A percentile compares a stretch with the other conserved stretches of the same genome.
Evolutionary conservation across 805 yeast genomes (phyloP).

Genomic region (Candida yuanshanica): DNA sequence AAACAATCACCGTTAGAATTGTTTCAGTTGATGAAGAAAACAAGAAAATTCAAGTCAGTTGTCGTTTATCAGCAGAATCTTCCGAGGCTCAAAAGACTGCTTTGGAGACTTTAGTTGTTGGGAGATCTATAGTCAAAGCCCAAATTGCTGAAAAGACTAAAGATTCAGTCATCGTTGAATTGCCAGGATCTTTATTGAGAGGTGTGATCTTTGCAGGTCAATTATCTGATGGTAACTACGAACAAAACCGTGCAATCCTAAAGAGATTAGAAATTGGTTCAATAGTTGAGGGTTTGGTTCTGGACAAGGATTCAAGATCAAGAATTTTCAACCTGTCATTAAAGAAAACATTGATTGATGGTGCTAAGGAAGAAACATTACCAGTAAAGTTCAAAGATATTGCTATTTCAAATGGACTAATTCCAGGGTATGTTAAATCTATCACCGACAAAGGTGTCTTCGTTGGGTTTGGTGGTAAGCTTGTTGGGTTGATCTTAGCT

Average conservation of each 20-base stretch:
- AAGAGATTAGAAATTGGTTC: slow-evolving; percentile 64
- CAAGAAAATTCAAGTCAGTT: slow-evolving; percentile 61
- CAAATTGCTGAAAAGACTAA: slow-evolving; percentile 68
- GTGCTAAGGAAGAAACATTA: slow-evolving; percentile 45
- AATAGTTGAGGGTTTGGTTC: slow-evolving; percentile 49
- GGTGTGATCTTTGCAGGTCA: slow-evolving; percentile 76
- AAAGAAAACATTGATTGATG: slow-evolving; percentile 62
- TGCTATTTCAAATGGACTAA: slow-evolving; percentile 35
- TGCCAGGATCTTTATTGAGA: slow-evolving; percentile 40
- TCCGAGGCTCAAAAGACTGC: slow-evolving; percentile 39
- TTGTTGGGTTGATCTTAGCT: slow-evolving; percentile 80
- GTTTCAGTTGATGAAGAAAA: slow-evolving; percentile 48
- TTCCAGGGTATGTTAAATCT: slow-evolving; percentile 74
- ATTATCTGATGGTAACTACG: slow-evolving; percentile 68
- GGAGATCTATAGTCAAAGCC: slow-evolving; percentile 55
- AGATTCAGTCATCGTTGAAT: slow-evolving; percentile 64
- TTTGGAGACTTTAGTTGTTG: slow-evolving; percentile 46
- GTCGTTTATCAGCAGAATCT: slow-evolving; percentile 57
- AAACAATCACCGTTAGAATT: slow-evolving; percentile 71
- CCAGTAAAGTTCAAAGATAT: slow-evolving; percentile 63
- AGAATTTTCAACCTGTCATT: slow-evolving; percentile 58
- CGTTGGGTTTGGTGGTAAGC: slow-evolving; percentile 70
- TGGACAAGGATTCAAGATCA: slow-evolving; percentile 60
- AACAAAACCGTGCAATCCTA: slow-evolving; percentile 59
- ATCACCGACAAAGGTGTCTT: slow-evolving; percentile 79